Evolutionary conservation across 1,139 yeast genomes (phyloP).

Genomic region (Diutina catenulata): DNA sequence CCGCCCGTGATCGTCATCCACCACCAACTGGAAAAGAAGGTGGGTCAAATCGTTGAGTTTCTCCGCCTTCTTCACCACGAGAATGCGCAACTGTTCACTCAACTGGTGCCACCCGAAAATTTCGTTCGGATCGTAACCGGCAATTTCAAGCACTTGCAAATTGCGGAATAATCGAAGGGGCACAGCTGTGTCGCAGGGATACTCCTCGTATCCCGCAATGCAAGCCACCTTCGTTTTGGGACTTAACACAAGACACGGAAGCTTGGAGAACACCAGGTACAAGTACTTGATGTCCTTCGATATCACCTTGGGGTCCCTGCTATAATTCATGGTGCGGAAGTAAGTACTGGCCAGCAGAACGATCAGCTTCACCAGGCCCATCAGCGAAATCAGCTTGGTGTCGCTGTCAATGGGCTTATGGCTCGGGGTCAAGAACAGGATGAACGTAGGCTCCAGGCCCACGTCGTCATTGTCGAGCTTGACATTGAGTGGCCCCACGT

Average conservation of each 20-base stretch:
- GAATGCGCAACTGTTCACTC: constrained; percentile 43
- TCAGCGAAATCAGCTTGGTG: constrained; percentile 49
- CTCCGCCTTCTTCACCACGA: constrained; percentile 36
- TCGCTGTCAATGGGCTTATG: constrained; percentile 33
- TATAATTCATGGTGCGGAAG: constrained; percentile 27
- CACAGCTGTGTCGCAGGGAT: constrained; percentile 60
- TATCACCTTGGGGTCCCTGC: constrained; percentile 31
- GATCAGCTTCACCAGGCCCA: constrained; percentile 49
- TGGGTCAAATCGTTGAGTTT: constrained; percentile 42
- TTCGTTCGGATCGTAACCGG: constrained; percentile 52
- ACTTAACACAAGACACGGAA: constrained; percentile 50
- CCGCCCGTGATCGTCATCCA: constrained; percentile 43
- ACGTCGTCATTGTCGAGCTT: constrained; percentile 43
- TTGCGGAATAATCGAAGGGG: constrained; percentile 52
- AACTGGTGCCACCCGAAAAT: constrained; percentile 53
- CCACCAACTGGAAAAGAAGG: constrained; percentile 35
- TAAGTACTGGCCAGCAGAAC: constrained; percentile 34
- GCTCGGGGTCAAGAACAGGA: constrained; percentile 38
- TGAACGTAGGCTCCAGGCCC: constrained; percentile 39
- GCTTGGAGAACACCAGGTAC: constrained; percentile 53
- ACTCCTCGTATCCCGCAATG: constrained; percentile 54
- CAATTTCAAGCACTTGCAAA: constrained; percentile 47
- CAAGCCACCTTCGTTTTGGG: constrained; percentile 47
- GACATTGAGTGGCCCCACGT: constrained; percentile 53
- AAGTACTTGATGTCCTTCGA: constrained; percentile 43